phyloP scores from a whole-genome alignment of 1,284 basidiomycete species.

The Pseudozyma flocculosa region DNA sequence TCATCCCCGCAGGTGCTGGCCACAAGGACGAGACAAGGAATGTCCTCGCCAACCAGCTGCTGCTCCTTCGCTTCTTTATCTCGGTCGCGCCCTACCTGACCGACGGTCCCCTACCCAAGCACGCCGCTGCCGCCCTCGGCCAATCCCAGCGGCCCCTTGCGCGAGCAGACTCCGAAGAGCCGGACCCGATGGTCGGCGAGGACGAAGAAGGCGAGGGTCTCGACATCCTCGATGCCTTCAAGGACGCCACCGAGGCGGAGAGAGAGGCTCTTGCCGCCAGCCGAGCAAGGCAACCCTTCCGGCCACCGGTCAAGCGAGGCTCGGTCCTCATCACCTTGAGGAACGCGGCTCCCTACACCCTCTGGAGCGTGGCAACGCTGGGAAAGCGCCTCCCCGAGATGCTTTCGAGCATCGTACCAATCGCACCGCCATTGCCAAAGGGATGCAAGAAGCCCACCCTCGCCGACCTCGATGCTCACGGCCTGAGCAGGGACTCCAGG shows the following conservation, averaged over 20 bases:
- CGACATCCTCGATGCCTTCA: neutral
- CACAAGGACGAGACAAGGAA: slow-evolving; percentile 94
- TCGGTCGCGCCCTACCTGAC: slow-evolving; percentile 71
- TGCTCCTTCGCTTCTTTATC: slow-evolving; percentile 81
- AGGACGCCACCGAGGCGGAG: slow-evolving; percentile 28
- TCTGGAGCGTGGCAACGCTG: slow-evolving; percentile 67
- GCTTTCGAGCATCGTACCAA: slow-evolving; percentile 65
- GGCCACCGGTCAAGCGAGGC: slow-evolving; percentile 59
- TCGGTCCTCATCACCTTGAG: slow-evolving; percentile 83
- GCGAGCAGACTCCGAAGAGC: slow-evolving; percentile 23
- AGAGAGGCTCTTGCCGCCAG: slow-evolving; percentile 37
- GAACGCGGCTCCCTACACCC: slow-evolving; percentile 81
- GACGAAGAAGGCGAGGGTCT: slow-evolving; percentile 13
- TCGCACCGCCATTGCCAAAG: slow-evolving; percentile 44
- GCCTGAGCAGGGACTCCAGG: slow-evolving; percentile 5
- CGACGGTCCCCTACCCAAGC: slow-evolving; percentile 24
- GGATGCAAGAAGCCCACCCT: slow-evolving; percentile 31
- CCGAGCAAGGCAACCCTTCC: slow-evolving; percentile 61
- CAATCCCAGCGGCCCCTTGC: slow-evolving; percentile 4
- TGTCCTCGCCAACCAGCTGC: slow-evolving; percentile 82
- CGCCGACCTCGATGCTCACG: slow-evolving; percentile 18
- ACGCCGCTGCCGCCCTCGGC: slow-evolving; percentile 53
- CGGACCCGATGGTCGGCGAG: too few species aligned
- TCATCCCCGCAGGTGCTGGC: slow-evolving; percentile 74
- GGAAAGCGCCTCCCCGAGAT: slow-evolving; percentile 24